Evolutionary conservation across 257 asterid species (phyloP).

Genomic region (Salvia rosmarinus): DNA sequence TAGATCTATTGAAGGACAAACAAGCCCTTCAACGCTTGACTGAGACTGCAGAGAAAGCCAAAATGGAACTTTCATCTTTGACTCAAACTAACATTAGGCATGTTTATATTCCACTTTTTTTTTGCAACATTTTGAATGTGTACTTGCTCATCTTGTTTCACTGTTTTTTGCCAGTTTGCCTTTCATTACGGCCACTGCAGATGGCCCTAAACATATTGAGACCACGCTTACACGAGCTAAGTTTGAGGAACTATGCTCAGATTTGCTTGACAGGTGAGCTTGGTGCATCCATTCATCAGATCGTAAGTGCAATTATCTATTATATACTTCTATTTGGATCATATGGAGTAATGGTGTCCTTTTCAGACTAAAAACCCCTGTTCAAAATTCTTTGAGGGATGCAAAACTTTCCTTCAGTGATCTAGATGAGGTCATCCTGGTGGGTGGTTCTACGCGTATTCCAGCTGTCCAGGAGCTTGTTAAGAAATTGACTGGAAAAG

Average conservation of each 20-base stretch:
- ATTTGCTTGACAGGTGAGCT: slow-evolving; percentile 85
- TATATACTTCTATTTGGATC: not conserved
- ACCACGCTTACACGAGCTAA: slow-evolving; percentile 90
- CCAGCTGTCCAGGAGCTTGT: slow-evolving; percentile 98
- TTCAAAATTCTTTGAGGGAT: slow-evolving; percentile 87
- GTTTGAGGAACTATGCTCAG: slow-evolving; percentile 92
- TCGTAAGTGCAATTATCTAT: not conserved
- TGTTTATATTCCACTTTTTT: not conserved
- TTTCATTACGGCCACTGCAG: slow-evolving; percentile 98
- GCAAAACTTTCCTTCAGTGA: slow-evolving; percentile 90
- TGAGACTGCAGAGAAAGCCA: slow-evolving; percentile 98
- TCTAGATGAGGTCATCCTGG: slow-evolving; percentile 89
- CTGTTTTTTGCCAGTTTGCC: slow-evolving; percentile 67
- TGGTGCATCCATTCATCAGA: slow-evolving; percentile 4
- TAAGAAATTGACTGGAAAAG: slow-evolving; percentile 89
- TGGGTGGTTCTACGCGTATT: slow-evolving; percentile 97
- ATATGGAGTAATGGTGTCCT: not conserved
- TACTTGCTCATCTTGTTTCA: not conserved
- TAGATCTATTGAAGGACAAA: slow-evolving; percentile 91
- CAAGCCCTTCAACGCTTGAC: slow-evolving; percentile 99
- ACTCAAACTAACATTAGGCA: slow-evolving; percentile 90
- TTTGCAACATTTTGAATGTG: slow-evolving; percentile 12
- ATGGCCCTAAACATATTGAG: slow-evolving; percentile 97
- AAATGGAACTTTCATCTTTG: slow-evolving; percentile 93
- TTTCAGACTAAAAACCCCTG: slow-evolving; percentile 84